Conservation (phyloP, 805 yeast genomes). For the Blastobotrys parvus region DNA sequence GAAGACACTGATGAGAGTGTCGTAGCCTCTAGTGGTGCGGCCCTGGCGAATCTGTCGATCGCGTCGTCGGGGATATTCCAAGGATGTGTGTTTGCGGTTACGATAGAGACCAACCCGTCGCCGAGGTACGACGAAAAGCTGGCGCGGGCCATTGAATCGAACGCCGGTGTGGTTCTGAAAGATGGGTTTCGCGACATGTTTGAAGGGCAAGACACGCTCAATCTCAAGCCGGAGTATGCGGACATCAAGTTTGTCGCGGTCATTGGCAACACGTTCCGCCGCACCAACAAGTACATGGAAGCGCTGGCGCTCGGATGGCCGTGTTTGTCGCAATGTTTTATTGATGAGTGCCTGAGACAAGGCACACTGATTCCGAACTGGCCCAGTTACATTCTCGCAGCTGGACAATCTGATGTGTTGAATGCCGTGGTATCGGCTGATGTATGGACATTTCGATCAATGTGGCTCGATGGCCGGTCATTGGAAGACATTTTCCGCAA, state of each 20-base stretch:
- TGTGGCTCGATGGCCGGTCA: constrained; percentile 9
- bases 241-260: constrained; percentile 49
- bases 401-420: constrained; percentile 55
- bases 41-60: not conserved
- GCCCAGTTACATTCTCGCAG: constrained; percentile 53
- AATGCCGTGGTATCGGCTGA: constrained; percentile 22
- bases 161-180: constrained; percentile 16
- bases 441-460: constrained; percentile 21
- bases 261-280: constrained; percentile 45
- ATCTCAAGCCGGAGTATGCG: not conserved
- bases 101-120: constrained; percentile 11
- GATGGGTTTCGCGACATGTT: constrained; percentile 16
- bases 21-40: not conserved
- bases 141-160: constrained; percentile 6
- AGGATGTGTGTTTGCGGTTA: constrained; percentile 13
- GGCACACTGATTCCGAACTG: constrained; percentile 31
- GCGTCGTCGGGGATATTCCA: constrained; percentile 8
- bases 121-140: not conserved
- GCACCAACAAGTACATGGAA: constrained; percentile 73
- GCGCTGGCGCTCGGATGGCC: constrained; percentile 85
- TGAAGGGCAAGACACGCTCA: not conserved
- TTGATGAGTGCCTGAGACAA: constrained; percentile 40
- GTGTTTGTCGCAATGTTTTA: constrained; percentile 49
- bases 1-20: too few relatives aligned
- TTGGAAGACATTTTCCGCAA: not conserved